Conservation (phyloP, 768 basidiomycete species). For the Rubroboletus pulcherrimus region DNA sequence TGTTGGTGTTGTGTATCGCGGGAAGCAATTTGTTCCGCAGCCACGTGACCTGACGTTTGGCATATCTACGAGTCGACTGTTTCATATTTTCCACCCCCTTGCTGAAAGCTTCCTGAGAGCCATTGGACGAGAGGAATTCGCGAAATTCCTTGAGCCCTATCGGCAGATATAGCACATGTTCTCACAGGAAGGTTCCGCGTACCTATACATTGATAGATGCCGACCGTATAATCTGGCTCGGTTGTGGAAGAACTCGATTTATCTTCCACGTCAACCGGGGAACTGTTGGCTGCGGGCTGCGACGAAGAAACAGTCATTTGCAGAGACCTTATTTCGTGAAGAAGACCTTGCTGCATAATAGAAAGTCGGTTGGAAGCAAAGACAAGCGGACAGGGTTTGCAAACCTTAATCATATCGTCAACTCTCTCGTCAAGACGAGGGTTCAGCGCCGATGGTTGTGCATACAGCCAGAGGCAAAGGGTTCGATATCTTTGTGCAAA, state of each 20-base stretch:
- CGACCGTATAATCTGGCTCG: constrained; percentile 60
- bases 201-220: constrained; percentile 96
- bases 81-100: constrained; percentile 78
- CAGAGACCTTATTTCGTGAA: constrained; percentile 71
- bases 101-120: constrained; percentile 41
- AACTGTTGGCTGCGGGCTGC: background rate
- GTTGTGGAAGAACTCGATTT: background rate
- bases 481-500: constrained; percentile 63
- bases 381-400: background rate
- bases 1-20: constrained; percentile 49
- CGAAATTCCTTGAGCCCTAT: constrained; percentile 92
- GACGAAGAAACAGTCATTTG: constrained; percentile 23
- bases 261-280: background rate
- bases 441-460: constrained; percentile 58
- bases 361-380: constrained; percentile 1
- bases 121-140: constrained; percentile 49
- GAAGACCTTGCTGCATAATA: constrained; percentile 60
- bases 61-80: constrained; percentile 82
- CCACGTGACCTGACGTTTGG: constrained; percentile 90
- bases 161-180: constrained; percentile 5
- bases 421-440: constrained; percentile 74
- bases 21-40: constrained; percentile 87
- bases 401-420: constrained; percentile 85
- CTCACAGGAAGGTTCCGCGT: constrained; percentile 8
- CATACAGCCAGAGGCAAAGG: constrained; percentile 88